Conservation (phyloP, 2,329 filamentous ascomycete species). For the Cryphonectria radicalis region DNA sequence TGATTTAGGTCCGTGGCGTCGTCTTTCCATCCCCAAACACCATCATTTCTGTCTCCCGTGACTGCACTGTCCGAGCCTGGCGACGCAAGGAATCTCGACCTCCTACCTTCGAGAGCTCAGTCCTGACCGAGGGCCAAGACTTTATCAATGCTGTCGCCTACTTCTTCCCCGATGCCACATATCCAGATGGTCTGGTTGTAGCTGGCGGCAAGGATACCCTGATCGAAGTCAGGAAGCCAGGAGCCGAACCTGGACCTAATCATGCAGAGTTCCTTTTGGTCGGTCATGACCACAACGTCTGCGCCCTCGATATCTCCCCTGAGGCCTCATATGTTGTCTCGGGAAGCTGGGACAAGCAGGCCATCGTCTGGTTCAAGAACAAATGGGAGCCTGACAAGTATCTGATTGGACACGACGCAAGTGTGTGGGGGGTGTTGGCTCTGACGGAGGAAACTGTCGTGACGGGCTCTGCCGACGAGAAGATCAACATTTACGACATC, state of each 20-base stretch:
- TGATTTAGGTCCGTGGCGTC: slow-evolving; percentile 82
- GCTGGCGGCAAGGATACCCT: slow-evolving; percentile 91
- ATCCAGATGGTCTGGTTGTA: slow-evolving; percentile 79
- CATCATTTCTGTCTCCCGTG: slow-evolving; percentile 85
- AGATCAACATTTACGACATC: slow-evolving; percentile 82
- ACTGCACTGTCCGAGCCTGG: slow-evolving; percentile 90
- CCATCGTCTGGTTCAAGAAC: slow-evolving; percentile 81
- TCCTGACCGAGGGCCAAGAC: slow-evolving; percentile 77
- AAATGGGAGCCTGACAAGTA: slow-evolving; percentile 80
- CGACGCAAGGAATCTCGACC: slow-evolving; percentile 72
- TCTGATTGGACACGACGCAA: slow-evolving; percentile 76
- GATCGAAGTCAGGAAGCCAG: slow-evolving; percentile 83
- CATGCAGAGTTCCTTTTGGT: slow-evolving; percentile 85
- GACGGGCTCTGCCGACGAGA: slow-evolving; percentile 90
- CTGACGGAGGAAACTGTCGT: slow-evolving; percentile 80
- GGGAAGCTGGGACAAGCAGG: slow-evolving; percentile 91
- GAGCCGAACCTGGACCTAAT: slow-evolving; percentile 63
- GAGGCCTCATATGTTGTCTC: slow-evolving; percentile 79
- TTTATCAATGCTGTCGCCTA: slow-evolving; percentile 89
- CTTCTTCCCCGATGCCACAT: slow-evolving; percentile 68
- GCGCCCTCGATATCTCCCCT: slow-evolving; percentile 78
- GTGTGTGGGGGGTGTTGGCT: slow-evolving; percentile 90
- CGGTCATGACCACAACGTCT: slow-evolving; percentile 87
- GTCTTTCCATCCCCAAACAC: slow-evolving; percentile 73
- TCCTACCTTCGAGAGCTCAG: slow-evolving; percentile 74